These are phyloP conservation scores for Cyathus striatus DNA, from an alignment of 768 basidiomycete species.

Conservation along the genomic window DNA sequence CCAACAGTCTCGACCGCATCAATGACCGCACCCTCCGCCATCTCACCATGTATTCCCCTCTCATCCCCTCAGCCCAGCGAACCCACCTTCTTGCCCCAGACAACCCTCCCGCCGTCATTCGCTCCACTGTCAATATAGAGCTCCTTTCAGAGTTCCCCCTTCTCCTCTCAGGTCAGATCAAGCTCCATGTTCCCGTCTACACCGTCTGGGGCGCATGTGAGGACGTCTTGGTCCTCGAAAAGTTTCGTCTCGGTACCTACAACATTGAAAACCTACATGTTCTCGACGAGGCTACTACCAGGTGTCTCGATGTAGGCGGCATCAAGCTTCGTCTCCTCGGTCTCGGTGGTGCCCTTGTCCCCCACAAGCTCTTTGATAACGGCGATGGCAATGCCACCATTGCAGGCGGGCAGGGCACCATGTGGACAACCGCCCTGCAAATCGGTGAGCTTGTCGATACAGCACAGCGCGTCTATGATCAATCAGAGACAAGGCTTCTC, in stretches of 20 bases:
- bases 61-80: constrained; percentile 81
- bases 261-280: constrained; percentile 86
- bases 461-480: constrained; percentile 89
- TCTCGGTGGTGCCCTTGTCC: constrained; percentile 90
- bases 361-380: constrained; percentile 93
- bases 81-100: constrained; percentile 72
- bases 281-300: constrained; percentile 93
- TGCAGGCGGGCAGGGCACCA: constrained; percentile 95
- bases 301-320: constrained; percentile 86
- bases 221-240: constrained; percentile 90
- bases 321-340: constrained; percentile 93
- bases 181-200: constrained; percentile 89
- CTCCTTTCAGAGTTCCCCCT: constrained; percentile 93
- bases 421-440: constrained; percentile 98
- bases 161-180: constrained; percentile 85
- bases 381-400: constrained; percentile 95
- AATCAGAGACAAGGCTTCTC: constrained; percentile 88
- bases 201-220: constrained; percentile 98
- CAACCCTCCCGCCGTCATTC: constrained; percentile 62
- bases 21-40: constrained; percentile 95
- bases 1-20: constrained; percentile 79
- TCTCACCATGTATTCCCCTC: constrained; percentile 92
- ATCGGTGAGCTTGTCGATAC: constrained; percentile 98
- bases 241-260: constrained; percentile 81
- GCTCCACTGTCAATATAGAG: constrained; percentile 67